Base-by-base conservation (phyloP, 192 early-diverging fungal species). In the Funneliformis mosseae region DNA sequence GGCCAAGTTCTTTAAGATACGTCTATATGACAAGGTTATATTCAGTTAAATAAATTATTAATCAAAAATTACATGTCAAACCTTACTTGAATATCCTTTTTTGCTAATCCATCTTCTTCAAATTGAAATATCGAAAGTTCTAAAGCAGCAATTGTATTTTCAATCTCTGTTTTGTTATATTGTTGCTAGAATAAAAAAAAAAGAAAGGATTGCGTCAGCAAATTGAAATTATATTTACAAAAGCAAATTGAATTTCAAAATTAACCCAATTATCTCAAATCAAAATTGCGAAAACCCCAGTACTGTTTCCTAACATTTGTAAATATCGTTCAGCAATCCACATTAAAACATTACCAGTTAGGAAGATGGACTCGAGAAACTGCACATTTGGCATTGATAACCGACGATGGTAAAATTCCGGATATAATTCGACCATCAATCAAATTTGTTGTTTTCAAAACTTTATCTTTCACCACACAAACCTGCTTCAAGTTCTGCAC, bases 1-100 rank as follows among this genome's bases (percentile, higher is more conserved):
- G 77, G 0, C 83, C 85, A 59, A 84, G 79, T 55, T 83, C 76
- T 50, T 70, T 74, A 74, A 87, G 83, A 55, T 84, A 84, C 25
- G 82, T 41, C 85, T 87, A 68, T 10, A 43, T 46, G 55, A 16
- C 11, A 43, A 42, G 46, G n/a, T 6, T 46, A 68, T 45, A n/a
- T 23, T 21, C 11, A 27, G 21, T 1, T 42, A 50, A 42, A 18
- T 43, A 14, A 66, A 8, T 2, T 23, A 50, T 9, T 63, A n/a
- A 50, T 45, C 18, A 68, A 23, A 46, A 12, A 39, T 18, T 48
- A 25, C 41, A 46, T 25, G 38, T 45, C 5, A 0, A 38, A 66
- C 14, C 66, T 80, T 67, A 81, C 80, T 39, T 74, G 68, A 33
- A 64, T 8, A 66, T 79, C 78, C 60, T 79, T 79, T 60, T 70